Evolutionary conservation across 306 rosid genomes (phyloP).

Genomic region (Prunus campanulata): DNA sequence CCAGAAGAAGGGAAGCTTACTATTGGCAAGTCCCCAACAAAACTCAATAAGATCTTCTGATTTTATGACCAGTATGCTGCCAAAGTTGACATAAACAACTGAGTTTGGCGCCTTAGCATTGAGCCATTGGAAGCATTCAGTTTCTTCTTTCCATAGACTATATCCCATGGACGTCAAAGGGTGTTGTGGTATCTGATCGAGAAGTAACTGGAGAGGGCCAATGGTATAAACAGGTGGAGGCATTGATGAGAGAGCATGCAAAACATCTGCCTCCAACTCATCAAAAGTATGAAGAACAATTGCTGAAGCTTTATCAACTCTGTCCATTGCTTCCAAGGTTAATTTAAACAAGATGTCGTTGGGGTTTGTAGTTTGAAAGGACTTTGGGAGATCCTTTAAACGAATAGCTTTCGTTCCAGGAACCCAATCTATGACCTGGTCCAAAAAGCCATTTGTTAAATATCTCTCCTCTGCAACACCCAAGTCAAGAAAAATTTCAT

Average conservation of each 20-base stretch:
- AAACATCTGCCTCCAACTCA: background rate
- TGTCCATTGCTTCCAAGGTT: background rate
- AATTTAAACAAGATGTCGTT: background rate
- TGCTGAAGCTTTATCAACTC: background rate
- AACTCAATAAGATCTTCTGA: background rate
- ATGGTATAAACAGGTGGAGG: background rate
- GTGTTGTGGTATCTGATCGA: background rate
- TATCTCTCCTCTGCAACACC: conserved; percentile 5
- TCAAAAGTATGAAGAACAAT: background rate
- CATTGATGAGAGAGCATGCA: conserved; percentile 8
- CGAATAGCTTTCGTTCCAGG: background rate
- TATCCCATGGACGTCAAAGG: background rate
- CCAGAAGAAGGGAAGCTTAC: conserved; percentile 1
- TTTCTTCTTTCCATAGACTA: conserved; percentile 8
- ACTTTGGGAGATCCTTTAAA: conserved; percentile 5
- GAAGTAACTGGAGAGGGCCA: conserved; percentile 4
- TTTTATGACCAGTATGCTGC: background rate
- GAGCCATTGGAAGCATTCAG: conserved; percentile 4
- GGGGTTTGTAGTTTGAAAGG: background rate
- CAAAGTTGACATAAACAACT: conserved; percentile 9
- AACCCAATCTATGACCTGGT: conserved; percentile 6
- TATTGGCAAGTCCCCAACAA: conserved; percentile 15
- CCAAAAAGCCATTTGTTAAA: background rate
- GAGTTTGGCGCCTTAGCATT: background rate
- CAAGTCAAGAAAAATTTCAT: background rate